A percentile compares a stretch with the other conserved stretches of the same genome.
Conservation (phyloP, 2,329 filamentous ascomycete genomes). For the Lachnellula cervina region DNA sequence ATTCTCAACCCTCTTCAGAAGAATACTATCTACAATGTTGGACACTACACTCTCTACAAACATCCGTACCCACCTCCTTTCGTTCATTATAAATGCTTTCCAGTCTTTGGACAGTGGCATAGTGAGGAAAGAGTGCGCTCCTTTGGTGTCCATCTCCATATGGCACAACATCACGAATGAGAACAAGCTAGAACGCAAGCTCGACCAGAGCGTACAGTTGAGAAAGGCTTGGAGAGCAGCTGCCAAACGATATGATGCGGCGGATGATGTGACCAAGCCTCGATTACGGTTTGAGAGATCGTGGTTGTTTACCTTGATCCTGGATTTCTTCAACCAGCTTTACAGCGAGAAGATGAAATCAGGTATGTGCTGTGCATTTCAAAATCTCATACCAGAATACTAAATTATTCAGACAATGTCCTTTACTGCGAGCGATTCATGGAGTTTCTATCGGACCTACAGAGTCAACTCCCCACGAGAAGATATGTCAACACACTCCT, state of each 20-base stretch:
- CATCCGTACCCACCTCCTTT: conserved; percentile 77
- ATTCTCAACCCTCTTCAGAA: conserved; percentile 85
- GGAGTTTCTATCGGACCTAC: conserved; percentile 83
- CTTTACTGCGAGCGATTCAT: conserved; percentile 89
- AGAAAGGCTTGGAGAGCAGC: conserved; percentile 89
- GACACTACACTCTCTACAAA: conserved; percentile 60
- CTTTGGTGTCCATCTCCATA: conserved; percentile 87
- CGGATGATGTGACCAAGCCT: conserved; percentile 73
- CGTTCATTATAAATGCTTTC: conserved; percentile 86
- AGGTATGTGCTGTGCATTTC: conserved; percentile 33
- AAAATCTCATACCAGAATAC: conserved; percentile 16
- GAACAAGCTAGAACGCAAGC: conserved; percentile 62
- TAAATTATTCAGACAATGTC: conserved; percentile 51
- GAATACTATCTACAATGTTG: conserved; percentile 80
- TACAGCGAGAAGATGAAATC: conserved; percentile 51
- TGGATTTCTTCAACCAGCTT: conserved; percentile 75
- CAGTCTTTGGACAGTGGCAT: conserved; percentile 86
- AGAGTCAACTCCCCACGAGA: conserved; percentile 89
- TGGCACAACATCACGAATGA: conserved; percentile 92
- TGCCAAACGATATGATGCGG: conserved; percentile 78
- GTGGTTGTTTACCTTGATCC: conserved; percentile 82
- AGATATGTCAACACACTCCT: conserved; percentile 88
- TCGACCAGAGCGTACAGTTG: conserved; percentile 69
- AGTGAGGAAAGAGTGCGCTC: conserved; percentile 93
- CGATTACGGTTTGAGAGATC: conserved; percentile 84